A percentile compares a stretch with the other conserved stretches of the same genome.
Evolutionary conservation across 805 yeast genomes (phyloP).

Genomic region (Nakazawaea ernobii): DNA sequence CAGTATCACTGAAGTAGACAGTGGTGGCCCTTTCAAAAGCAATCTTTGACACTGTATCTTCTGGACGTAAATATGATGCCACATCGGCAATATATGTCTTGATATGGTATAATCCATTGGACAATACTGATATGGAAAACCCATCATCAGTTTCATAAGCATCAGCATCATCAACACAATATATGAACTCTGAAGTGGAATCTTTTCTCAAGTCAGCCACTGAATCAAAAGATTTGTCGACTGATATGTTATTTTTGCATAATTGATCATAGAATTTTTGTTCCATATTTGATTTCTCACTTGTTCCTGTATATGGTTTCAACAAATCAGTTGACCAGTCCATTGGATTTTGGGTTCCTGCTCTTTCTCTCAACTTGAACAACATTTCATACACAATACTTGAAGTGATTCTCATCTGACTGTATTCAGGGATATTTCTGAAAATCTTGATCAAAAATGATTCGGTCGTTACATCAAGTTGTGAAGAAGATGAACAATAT

Average conservation of each 20-base stretch:
- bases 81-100: slow-evolving; percentile 88
- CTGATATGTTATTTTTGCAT: slow-evolving; percentile 11
- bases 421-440: slow-evolving; percentile 24
- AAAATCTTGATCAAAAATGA: slow-evolving; percentile 41
- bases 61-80: slow-evolving; percentile 49
- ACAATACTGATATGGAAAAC: slow-evolving; percentile 43
- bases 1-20: slow-evolving; percentile 53
- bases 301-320: slow-evolving; percentile 37
- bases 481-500: slow-evolving; percentile 47
- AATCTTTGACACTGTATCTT: slow-evolving; percentile 34
- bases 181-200: slow-evolving; percentile 47
- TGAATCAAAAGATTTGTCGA: neutral
- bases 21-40: slow-evolving; percentile 64
- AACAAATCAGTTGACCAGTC: slow-evolving; percentile 42
- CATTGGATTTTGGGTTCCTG: slow-evolving; percentile 40
- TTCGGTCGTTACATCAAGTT: slow-evolving; percentile 39
- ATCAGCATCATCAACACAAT: slow-evolving; percentile 73
- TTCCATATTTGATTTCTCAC: slow-evolving; percentile 37
- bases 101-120: slow-evolving; percentile 32
- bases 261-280: slow-evolving; percentile 33
- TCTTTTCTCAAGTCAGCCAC: slow-evolving; percentile 27
- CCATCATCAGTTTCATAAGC: slow-evolving; percentile 97
- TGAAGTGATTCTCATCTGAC: slow-evolving; percentile 41
- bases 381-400: slow-evolving; percentile 50
- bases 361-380: slow-evolving; percentile 23